A percentile compares a stretch with the other conserved stretches of the same genome.
phyloP scores from a whole-genome alignment of 73 alveolate genomes.

The Urostyla sp. region DNA sequence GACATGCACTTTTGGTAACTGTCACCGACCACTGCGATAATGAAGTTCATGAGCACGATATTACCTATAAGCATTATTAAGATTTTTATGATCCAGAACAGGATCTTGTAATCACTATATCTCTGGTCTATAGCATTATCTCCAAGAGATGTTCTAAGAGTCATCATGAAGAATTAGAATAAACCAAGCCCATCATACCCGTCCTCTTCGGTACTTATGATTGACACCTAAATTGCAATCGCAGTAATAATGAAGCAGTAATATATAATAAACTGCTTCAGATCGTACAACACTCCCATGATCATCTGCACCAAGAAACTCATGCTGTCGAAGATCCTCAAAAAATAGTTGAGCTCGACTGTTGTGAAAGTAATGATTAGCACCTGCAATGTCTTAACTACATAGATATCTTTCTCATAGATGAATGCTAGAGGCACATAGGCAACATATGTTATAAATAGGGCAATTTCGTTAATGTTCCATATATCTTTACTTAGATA shows the following conservation, averaged over 20 bases:
- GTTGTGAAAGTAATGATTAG: background rate
- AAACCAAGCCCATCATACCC: background rate
- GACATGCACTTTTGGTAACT: too few relatives aligned
- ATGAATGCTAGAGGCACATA: background rate
- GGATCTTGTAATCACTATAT: too few relatives aligned
- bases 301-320: slow-evolving; percentile 1
- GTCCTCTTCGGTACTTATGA: background rate
- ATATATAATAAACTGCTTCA: background rate
- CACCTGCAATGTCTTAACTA: background rate
- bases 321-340: background rate
- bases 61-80: too few relatives aligned
- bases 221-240: background rate
- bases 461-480: background rate
- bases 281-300: background rate
- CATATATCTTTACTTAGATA: background rate
- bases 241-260: background rate
- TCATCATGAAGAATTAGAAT: too few relatives aligned
- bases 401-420: background rate
- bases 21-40: background rate
- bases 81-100: too few relatives aligned
- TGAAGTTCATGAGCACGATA: slow-evolving; percentile 6
- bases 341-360: background rate
- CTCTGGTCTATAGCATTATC: too few relatives aligned
- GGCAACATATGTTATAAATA: background rate
- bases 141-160: too few relatives aligned